These are phyloP conservation scores for Amaranthus palmeri DNA, from an alignment of 148 eudicot species.

Conservation along the genomic window DNA sequence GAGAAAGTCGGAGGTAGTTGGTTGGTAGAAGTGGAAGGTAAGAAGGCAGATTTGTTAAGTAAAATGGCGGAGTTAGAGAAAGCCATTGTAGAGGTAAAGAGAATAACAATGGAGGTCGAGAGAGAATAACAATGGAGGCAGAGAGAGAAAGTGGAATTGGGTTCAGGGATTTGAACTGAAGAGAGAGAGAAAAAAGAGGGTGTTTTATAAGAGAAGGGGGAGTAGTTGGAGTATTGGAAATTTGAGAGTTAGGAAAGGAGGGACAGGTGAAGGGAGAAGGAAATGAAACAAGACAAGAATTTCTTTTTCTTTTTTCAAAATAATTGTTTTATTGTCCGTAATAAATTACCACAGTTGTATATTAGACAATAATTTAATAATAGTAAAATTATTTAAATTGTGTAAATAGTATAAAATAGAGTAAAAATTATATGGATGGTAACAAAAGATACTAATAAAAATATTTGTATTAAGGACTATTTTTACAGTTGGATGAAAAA, in stretches of 20 bases:
- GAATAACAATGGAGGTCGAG: not conserved
- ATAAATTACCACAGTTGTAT: too few relatives aligned
- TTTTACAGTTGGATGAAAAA: too few relatives aligned
- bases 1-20: constrained; percentile 3
- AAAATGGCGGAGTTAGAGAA: constrained; percentile 18
- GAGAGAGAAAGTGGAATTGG: constrained; percentile 13
- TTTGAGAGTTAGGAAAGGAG: not conserved
- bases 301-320: not conserved
- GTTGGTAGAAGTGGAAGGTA: not conserved
- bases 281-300: not conserved
- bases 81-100: constrained; percentile 20
- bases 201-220: constrained; percentile 4
- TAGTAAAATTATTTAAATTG: too few relatives aligned
- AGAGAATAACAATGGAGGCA: not conserved
- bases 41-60: constrained; percentile 22
- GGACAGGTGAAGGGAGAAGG: not conserved
- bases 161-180: constrained; percentile 6
- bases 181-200: constrained; percentile 1
- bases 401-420: too few relatives aligned
- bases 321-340: not conserved
- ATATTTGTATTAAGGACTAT: too few relatives aligned
- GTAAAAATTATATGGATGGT: too few relatives aligned
- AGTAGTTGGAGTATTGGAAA: constrained; percentile 11
- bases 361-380: too few relatives aligned
- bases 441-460: too few relatives aligned